Evolutionary conservation across 306 rosid genomes (phyloP), one percentile per base, ranked within the genome.

Genomic region (Acacia melanoxylon): DNA sequence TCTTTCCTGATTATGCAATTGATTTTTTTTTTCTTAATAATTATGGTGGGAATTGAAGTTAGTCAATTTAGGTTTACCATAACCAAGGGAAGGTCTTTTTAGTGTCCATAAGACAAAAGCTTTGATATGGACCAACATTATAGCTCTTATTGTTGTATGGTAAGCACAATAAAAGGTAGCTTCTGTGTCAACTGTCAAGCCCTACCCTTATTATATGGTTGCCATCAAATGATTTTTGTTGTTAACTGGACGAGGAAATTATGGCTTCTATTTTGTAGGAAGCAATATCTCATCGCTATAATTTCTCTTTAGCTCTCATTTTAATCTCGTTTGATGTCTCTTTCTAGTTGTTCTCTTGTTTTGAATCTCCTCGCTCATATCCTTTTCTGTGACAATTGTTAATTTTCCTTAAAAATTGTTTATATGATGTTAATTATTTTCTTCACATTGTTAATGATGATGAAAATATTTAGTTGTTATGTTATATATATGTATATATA

Each of bases 261-360:
- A 37, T 75, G 20, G 49, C 61, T 52, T 81, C 27, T 51, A 40
- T 40, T 37, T 16, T 6, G 48, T 74, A 16, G 73, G 27, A 4
- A 29, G 75, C 58, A 37, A 73, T 65, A 54, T 12, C 33, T 80
- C 62, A 59, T 69, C 35, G 29, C 41, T 40, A 16, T 9, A 54
- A 48, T 68, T 78, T 68, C 40, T 67, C 12, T 59, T 44, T 27
- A 46, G 52, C 41, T 49, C 67, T 40, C 63, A 70, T 65, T 76
- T 66, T 71, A 71, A 71, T 76, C 41, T 63, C 17, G 65, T 85
- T 71, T 79, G 85, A 58, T 78, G 45, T 75, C 58, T 68, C 33
- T 79, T 84, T 73, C 45, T 62, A 56, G 62, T 52, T 70, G 65
- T 80, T 44, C 20, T n/a, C 75, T 77, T 63, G 46, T 78, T 71